These are phyloP conservation scores for Mortierella claussenii DNA, from an alignment of 192 early-diverging fungal species.

Conservation along the genomic window DNA sequence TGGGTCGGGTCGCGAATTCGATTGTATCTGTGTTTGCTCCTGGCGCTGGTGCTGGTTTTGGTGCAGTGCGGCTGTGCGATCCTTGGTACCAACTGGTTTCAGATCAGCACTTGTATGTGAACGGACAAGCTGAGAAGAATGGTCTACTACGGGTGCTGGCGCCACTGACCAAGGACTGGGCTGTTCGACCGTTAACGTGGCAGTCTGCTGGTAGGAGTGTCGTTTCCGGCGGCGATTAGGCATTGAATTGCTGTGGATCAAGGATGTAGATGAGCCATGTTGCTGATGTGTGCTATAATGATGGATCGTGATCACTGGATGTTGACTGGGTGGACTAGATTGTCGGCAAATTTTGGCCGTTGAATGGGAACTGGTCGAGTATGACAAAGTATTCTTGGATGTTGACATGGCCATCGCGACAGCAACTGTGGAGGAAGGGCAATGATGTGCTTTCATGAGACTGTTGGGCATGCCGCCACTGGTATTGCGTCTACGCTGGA, in stretches of 20 bases:
- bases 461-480: background rate
- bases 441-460: background rate
- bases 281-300: slow-evolving; percentile 2
- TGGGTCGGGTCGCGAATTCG: too few relatives aligned
- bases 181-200: background rate
- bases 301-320: slow-evolving; percentile 22
- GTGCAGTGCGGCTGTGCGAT: too few relatives aligned
- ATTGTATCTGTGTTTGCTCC: too few relatives aligned
- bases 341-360: slow-evolving; percentile 13
- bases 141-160: too few relatives aligned
- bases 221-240: slow-evolving; percentile 25
- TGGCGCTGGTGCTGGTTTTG: too few relatives aligned
- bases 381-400: slow-evolving; percentile 8
- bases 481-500: slow-evolving; percentile 26
- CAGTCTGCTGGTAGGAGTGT: background rate
- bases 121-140: background rate
- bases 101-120: background rate
- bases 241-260: slow-evolving; percentile 38
- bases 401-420: slow-evolving; percentile 1
- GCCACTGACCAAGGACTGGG: background rate
- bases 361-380: background rate
- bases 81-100: background rate
- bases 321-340: slow-evolving; percentile 21
- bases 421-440: background rate
- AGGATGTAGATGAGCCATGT: background rate